Percentiles rank a stretch among this genome's conserved stretches.
Evolutionary conservation across 306 rosid species (phyloP).

Genomic region (Trifolium fragiferum): DNA sequence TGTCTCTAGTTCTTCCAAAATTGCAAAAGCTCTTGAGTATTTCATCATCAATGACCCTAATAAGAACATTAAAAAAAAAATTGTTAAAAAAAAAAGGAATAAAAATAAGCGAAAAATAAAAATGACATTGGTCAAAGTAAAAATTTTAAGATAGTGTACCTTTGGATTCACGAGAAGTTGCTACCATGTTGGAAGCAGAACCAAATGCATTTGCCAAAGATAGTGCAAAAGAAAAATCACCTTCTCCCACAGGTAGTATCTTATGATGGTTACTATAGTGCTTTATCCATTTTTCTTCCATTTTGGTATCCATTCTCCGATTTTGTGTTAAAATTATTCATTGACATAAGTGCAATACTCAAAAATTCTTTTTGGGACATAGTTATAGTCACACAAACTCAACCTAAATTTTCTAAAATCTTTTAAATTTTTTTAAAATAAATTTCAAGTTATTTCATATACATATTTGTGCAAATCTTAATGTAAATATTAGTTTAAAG

Average conservation of each 20-base stretch:
- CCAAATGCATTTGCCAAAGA: conserved; percentile 47
- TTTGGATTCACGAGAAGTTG: conserved; percentile 51
- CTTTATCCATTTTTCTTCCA: conserved; percentile 35
- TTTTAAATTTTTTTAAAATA: too few relatives aligned
- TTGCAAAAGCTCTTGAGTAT: conserved; percentile 12
- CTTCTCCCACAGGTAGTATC: conserved; percentile 59
- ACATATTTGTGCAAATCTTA: too few relatives aligned
- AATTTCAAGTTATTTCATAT: too few relatives aligned
- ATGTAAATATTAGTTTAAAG: too few relatives aligned
- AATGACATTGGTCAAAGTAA: too few relatives aligned
- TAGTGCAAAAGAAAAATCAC: conserved; percentile 53
- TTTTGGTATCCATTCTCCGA: neutral
- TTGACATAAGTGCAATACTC: too few relatives aligned
- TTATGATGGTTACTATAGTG: conserved; percentile 43
- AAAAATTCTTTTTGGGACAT: too few relatives aligned
- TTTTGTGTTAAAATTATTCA: too few relatives aligned
- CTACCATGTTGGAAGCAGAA: conserved; percentile 48
- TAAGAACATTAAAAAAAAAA: neutral
- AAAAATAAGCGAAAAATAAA: too few relatives aligned
- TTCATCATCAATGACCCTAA: neutral
- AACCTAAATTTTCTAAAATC: too few relatives aligned
- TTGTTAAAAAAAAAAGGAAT: neutral
- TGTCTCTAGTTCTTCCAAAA: conserved; percentile 7
- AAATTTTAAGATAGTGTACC: conserved; percentile 16
- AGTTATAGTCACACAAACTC: too few relatives aligned